phyloP scores from a whole-genome alignment of 2,329 filamentous ascomycete genomes.

The Sporothrix brasiliensis region DNA sequence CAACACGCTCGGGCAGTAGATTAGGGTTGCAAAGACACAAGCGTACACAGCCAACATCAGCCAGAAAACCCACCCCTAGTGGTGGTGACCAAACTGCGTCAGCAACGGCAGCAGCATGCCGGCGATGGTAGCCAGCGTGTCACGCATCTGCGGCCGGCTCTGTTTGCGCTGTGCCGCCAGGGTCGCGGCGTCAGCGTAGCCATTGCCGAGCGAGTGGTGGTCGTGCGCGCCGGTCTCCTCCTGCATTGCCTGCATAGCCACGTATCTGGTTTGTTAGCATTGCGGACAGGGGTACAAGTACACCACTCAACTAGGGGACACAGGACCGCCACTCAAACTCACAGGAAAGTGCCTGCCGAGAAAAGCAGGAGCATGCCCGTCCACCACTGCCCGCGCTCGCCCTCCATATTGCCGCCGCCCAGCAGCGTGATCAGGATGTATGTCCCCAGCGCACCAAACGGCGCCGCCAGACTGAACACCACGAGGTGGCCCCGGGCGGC shows the following conservation, averaged over 20 bases:
- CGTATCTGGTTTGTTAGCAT: slow-evolving; percentile 63
- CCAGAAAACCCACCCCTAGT: slow-evolving; percentile 44
- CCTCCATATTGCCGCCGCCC: slow-evolving; percentile 59
- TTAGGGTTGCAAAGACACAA: not conserved
- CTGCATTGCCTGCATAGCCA: slow-evolving; percentile 98
- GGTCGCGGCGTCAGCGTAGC: slow-evolving; percentile 55
- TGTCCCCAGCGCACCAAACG: slow-evolving; percentile 79
- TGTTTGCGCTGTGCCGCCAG: slow-evolving; percentile 53
- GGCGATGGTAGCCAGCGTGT: slow-evolving; percentile 69
- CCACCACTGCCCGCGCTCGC: slow-evolving; percentile 74
- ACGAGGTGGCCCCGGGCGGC: slow-evolving; percentile 81
- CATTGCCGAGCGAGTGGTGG: slow-evolving; percentile 53
- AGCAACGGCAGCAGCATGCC: slow-evolving; percentile 79
- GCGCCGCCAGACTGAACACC: slow-evolving; percentile 89
- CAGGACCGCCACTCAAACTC: slow-evolving; percentile 46
- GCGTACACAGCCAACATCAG: not conserved
- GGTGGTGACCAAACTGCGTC: slow-evolving; percentile 77
- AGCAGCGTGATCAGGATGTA: slow-evolving; percentile 78
- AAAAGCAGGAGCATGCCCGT: slow-evolving; percentile 94
- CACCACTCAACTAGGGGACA: not conserved
- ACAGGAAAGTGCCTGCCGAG: slow-evolving; percentile 94
- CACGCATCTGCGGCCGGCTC: slow-evolving; percentile 63
- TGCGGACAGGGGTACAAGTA: not conserved
- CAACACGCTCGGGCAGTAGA: not conserved
- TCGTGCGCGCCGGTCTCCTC: slow-evolving; percentile 64